Base-by-base conservation (phyloP, 441 rosid genomes). In the Cnidoscolus chayamansa region DNA sequence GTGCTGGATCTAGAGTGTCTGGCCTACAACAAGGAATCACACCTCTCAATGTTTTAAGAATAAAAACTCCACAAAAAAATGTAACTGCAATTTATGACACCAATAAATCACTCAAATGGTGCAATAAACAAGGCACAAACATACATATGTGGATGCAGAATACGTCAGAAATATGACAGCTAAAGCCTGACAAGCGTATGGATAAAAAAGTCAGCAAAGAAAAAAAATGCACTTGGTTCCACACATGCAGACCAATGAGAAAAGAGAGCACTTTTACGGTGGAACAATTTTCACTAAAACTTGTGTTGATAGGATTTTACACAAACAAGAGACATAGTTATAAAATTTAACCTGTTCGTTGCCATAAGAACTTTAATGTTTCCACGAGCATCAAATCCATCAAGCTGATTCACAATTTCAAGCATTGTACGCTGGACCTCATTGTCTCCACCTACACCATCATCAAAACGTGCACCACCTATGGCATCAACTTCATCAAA, bases 381-480 rank as follows among this genome's bases (percentile, higher is more conserved):
- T 74, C 98, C 98, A 48, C 98, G 92, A 31, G 98, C 97, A 2
- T 93, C 98, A 19, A 93, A 93, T 45, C 98, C 98, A 82, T 93
- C 98, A 74, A 93, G 93, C 83, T 93, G 98, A 71, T 93, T 93
- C 53, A 93, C 95, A 59, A 93, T 89, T 83, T 93, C 98, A 80
- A 93, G 94, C 98, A 93, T 93, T n/a, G 98, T 93, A n/a, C 98
- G 87, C 54, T 93, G 98, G 20, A 93, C 96, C 83, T 93, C 98
- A 64, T 90, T 91, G 68, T 93, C 97, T 72, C 98, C 98, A 58
- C 98, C 98, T 5, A 86, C 97, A 68, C 94, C 95, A 62, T 90
- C 97, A 77, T 93, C 98, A 81, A 90, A 93, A 47, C 98, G 88
- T 12, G 98, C 96, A 78, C 98, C 98, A 35, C 97, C 97, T 65